These are phyloP conservation scores for Neurospora sp. DNA, from an alignment of 495 filamentous ascomycete genomes.

Conservation along the genomic window DNA sequence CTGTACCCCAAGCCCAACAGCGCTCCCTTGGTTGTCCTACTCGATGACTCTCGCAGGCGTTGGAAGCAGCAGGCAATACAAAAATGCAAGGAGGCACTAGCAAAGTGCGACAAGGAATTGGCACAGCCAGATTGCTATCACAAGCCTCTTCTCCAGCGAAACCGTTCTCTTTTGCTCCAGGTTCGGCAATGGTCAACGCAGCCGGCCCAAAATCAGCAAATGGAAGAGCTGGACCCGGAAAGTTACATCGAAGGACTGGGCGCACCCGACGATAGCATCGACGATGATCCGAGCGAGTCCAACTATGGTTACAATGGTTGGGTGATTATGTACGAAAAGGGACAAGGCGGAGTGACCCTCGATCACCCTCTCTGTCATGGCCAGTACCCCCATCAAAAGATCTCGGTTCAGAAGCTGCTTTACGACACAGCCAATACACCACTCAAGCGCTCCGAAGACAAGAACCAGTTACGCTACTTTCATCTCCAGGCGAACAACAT, in stretches of 20 bases:
- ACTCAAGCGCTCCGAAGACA: constrained; percentile 8
- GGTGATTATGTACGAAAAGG: constrained; percentile 17
- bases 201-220: constrained; percentile 3
- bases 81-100: constrained; percentile 8
- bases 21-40: constrained; percentile 4
- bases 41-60: constrained; percentile 9
- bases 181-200: constrained; percentile 14
- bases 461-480: constrained; percentile 18
- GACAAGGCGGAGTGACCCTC: constrained; percentile 13
- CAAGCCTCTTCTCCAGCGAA: constrained; percentile 1
- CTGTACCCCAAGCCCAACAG: constrained; percentile 7
- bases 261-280: constrained; percentile 9
- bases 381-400: constrained; percentile 20
- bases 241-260: constrained; percentile 13
- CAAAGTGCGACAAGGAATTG: constrained; percentile 6
- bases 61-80: constrained; percentile 10
- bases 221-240: constrained; percentile 5
- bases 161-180: constrained; percentile 12
- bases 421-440: constrained; percentile 14
- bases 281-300: constrained; percentile 13
- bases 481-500: constrained; percentile 22
- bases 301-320: constrained; percentile 23
- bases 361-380: constrained; percentile 15
- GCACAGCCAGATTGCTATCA: constrained; percentile 3
- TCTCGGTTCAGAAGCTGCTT: constrained; percentile 15